These are phyloP conservation scores for Hypoxylon sp. DNA, from an alignment of 2,329 filamentous ascomycete species.

Conservation along the genomic window DNA sequence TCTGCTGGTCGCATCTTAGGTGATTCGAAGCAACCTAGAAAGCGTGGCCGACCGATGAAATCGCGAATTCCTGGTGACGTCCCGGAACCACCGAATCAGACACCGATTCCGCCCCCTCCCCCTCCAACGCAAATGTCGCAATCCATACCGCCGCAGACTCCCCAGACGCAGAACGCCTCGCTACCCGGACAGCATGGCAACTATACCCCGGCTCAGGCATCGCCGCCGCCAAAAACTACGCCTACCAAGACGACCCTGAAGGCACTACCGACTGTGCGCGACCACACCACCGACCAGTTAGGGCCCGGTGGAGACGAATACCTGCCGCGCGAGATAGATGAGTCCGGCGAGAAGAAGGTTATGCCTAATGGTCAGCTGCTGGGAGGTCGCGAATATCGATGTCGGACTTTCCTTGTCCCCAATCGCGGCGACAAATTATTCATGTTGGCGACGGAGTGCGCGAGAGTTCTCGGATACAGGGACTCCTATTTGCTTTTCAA, in stretches of 20 bases:
- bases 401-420: constrained; percentile 92
- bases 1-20: constrained; percentile 53
- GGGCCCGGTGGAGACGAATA: constrained; percentile 93
- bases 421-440: constrained; percentile 93
- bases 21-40: constrained; percentile 64
- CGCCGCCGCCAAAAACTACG: constrained; percentile 80
- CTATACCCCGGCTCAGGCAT: constrained; percentile 62
- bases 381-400: constrained; percentile 88
- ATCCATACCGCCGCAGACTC: constrained; percentile 64
- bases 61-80: constrained; percentile 63
- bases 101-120: constrained; percentile 63
- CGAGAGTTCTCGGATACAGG: constrained; percentile 90
- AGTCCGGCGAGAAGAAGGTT: constrained; percentile 95
- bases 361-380: constrained; percentile 83
- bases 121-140: constrained; percentile 56
- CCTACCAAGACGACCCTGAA: constrained; percentile 89
- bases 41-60: constrained; percentile 74
- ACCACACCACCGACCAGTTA: constrained; percentile 97
- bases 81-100: constrained; percentile 69
- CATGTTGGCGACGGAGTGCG: constrained; percentile 98
- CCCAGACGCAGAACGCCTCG: constrained; percentile 63
- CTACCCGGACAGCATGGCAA: constrained; percentile 57
- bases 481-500: constrained; percentile 99
- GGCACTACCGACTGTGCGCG: constrained; percentile 92
- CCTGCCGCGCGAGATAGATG: constrained; percentile 90